phyloP scores from a whole-genome alignment of 257 asterid species.

The Fraxinus anomala region DNA sequence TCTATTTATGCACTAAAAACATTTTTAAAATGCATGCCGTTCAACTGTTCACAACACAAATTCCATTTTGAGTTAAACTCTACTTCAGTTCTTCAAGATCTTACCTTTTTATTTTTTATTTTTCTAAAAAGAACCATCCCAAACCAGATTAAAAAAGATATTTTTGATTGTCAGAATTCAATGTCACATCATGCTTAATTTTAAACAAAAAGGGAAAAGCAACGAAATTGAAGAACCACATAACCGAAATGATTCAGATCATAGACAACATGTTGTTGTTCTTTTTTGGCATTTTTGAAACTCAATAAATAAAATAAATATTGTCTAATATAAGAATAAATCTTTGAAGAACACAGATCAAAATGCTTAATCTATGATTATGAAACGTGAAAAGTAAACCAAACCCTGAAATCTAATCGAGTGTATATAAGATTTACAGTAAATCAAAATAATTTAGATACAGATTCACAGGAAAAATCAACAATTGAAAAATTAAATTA shows the following conservation, averaged over 20 bases:
- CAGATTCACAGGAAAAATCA: not conserved
- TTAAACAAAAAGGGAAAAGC: not conserved
- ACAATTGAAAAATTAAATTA: not conserved
- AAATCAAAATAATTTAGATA: not conserved
- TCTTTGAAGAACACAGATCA: not conserved
- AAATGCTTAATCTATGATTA: not conserved
- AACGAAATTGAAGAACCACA: not conserved
- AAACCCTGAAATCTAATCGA: not conserved
- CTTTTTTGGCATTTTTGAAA: not conserved
- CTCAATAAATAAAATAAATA: not conserved
- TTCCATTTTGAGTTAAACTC: not conserved
- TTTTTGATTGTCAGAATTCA: not conserved
- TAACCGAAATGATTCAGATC: not conserved
- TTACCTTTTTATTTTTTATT: not conserved
- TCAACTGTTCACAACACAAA: not conserved
- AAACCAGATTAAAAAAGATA: not conserved
- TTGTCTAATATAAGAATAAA: not conserved
- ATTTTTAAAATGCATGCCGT: not conserved
- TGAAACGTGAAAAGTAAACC: slow-evolving; percentile 1
- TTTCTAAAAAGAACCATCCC: not conserved
- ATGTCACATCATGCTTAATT: not conserved
- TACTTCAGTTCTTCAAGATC: not conserved
- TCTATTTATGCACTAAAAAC: not conserved
- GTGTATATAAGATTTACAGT: not conserved
- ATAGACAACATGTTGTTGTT: not conserved